These are phyloP conservation scores for Corchorus capsularis DNA, from an alignment of 345 rosid genomes.

Conservation along the genomic window DNA sequence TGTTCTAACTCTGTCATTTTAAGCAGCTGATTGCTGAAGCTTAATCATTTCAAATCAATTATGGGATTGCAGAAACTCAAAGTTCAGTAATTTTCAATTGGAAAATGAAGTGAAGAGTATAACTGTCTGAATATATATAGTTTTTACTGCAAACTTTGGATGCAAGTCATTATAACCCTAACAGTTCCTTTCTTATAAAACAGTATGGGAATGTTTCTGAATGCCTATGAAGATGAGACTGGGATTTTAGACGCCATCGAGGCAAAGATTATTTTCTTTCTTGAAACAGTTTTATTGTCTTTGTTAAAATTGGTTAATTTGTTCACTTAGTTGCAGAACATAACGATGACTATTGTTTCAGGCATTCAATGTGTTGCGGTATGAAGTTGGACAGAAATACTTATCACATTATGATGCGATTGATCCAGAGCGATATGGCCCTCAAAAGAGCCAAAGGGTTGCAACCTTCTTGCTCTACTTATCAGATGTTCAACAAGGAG, in stretches of 20 bases:
- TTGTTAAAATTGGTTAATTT: too few species aligned
- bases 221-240: slow-evolving; percentile 47
- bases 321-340: slow-evolving; percentile 8
- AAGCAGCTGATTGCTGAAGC: too few species aligned
- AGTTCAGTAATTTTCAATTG: too few species aligned
- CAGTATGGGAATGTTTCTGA: slow-evolving; percentile 63
- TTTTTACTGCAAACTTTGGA: too few species aligned
- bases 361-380: slow-evolving; percentile 79
- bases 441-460: slow-evolving; percentile 61
- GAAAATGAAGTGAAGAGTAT: too few species aligned
- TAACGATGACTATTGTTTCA: slow-evolving; percentile 46
- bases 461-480: slow-evolving; percentile 67
- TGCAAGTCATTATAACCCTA: neutral
- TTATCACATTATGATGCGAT: slow-evolving; percentile 60
- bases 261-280: slow-evolving; percentile 29
- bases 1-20: too few species aligned
- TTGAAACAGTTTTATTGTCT: too few species aligned
- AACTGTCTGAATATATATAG: too few species aligned
- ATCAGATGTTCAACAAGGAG: slow-evolving; percentile 67
- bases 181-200: slow-evolving; percentile 20
- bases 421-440: slow-evolving; percentile 54
- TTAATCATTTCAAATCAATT: too few species aligned
- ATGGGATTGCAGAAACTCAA: too few species aligned
- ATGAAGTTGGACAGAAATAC: slow-evolving; percentile 62
- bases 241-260: slow-evolving; percentile 58